These are phyloP conservation scores for Kodamaea hsintzibuensis DNA, from an alignment of 805 yeast species.

Conservation along the genomic window DNA sequence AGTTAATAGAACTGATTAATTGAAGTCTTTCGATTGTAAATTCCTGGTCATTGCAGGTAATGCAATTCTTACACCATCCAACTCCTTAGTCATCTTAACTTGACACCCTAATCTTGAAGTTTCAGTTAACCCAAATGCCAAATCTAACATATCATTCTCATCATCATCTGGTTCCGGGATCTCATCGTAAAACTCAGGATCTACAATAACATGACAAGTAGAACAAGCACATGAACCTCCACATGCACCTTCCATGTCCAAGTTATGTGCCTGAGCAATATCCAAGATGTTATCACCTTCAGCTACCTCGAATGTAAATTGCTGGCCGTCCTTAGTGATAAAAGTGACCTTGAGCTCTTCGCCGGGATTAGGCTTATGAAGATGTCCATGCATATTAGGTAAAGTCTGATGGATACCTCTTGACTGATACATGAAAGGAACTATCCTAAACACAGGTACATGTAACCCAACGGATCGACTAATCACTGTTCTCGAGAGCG, in stretches of 20 bases:
- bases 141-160: slow-evolving; percentile 96
- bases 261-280: slow-evolving; percentile 88
- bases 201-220: slow-evolving; percentile 95
- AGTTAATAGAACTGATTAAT: background rate
- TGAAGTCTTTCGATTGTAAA: slow-evolving; percentile 77
- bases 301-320: slow-evolving; percentile 77
- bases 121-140: slow-evolving; percentile 96
- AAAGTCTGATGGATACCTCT: slow-evolving; percentile 17
- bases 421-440: slow-evolving; percentile 14
- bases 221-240: slow-evolving; percentile 99
- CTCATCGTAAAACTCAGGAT: slow-evolving; percentile 88
- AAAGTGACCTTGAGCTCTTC: slow-evolving; percentile 83
- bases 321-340: slow-evolving; percentile 88
- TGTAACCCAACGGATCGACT: no score
- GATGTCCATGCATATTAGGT: slow-evolving; percentile 67
- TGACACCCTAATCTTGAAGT: slow-evolving; percentile 97
- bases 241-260: slow-evolving; percentile 98
- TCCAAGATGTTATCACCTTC: slow-evolving; percentile 92
- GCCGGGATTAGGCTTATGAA: slow-evolving; percentile 89
- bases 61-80: slow-evolving; percentile 93
- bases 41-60: slow-evolving; percentile 97
- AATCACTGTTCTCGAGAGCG: background rate
- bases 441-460: slow-evolving; percentile 6
- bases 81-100: slow-evolving; percentile 80
- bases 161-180: slow-evolving; percentile 96